Base-by-base conservation (phyloP, 2,329 filamentous ascomycete genomes). In the Arthrobotrys sphaeroides region DNA sequence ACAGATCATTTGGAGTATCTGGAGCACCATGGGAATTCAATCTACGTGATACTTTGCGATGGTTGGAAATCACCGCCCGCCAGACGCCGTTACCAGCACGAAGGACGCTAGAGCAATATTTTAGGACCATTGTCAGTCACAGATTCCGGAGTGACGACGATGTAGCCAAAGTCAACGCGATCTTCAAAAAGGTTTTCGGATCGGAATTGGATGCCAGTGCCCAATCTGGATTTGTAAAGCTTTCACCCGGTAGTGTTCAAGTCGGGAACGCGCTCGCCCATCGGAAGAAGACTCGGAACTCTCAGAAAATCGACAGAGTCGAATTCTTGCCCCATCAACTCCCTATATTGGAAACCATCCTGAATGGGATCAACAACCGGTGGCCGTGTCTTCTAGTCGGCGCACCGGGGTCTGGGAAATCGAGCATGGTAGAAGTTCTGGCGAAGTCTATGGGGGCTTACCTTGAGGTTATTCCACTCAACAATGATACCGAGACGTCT, bases 1-100 rank as follows among this genome's bases (percentile, higher is more conserved):
- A 84, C 45, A 84, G 85, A 55, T 82, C 82, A 5, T 85, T 90
- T 77, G 88, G 87, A 38, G 82, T 83, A 10, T 81, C 85, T 42
- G 89, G 89, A 47, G 91, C 91, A 0, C 96, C 95, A 0, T 99
- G 96, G 95, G 95, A 99, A 80, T 94, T 99, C 81, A 99, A 99
- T 80, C 84, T 99, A 77, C 90, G 95, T 82, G 79, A 80, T 77
- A 80, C 75, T 2, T 47, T 80, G 18, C 74, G 91, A 90, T 5
- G 95, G 96, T 0, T 99, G 93, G 95, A 95, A 97, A 81, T 95
- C 97, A 81, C 99, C 97, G 80, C 84, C 77, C 90, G 93, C 82
- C 84, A 84, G 31, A 86, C 88, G 5, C 86, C 88, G 55, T 77
- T 33, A 43, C 73, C 73, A 3, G 77, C 77, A n/a, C 61, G 61